Evolutionary conservation across 176 grass and related monocot genomes (phyloP).

Genomic region (Oryza punctata): DNA sequence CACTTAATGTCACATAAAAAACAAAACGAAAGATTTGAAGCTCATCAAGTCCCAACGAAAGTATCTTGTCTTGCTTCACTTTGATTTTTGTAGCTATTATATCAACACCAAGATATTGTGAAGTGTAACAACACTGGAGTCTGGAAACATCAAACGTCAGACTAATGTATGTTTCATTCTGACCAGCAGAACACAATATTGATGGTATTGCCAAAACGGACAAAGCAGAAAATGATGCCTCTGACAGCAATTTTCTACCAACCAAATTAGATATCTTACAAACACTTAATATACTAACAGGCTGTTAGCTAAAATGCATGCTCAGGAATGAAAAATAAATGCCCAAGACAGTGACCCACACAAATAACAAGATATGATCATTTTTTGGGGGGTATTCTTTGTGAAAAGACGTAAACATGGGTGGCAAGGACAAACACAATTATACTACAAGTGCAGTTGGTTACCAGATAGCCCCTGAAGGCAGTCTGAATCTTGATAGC

Average conservation of each 20-base stretch:
- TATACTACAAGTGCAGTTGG: not conserved
- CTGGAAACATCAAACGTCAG: conserved; percentile 41
- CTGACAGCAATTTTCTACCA: conserved; percentile 43
- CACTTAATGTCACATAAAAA: conserved; percentile 12
- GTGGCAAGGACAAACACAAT: conserved; percentile 19
- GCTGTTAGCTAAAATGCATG: conserved; percentile 5
- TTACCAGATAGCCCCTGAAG: conserved; percentile 90
- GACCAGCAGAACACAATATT: conserved; percentile 35
- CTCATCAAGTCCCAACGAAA: not conserved
- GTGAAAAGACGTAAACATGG: conserved; percentile 1
- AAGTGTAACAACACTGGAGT: conserved; percentile 15
- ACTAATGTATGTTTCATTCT: conserved; percentile 21
- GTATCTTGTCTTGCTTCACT: not conserved
- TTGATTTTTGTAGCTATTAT: conserved; percentile 20
- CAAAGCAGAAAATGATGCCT: conserved; percentile 33
- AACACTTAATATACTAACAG: conserved; percentile 22
- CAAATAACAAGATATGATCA: not conserved
- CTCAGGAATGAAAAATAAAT: conserved; percentile 14
- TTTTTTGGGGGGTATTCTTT: not conserved
- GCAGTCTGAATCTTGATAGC: conserved; percentile 85
- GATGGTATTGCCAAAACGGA: conserved; percentile 19
- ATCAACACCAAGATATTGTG: conserved; percentile 15
- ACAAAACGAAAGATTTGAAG: conserved; percentile 10
- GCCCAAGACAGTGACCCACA: not conserved
- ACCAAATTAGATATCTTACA: conserved; percentile 41